These are phyloP conservation scores for Brassica incana DNA, from an alignment of 345 rosid genomes.

Conservation along the genomic window DNA sequence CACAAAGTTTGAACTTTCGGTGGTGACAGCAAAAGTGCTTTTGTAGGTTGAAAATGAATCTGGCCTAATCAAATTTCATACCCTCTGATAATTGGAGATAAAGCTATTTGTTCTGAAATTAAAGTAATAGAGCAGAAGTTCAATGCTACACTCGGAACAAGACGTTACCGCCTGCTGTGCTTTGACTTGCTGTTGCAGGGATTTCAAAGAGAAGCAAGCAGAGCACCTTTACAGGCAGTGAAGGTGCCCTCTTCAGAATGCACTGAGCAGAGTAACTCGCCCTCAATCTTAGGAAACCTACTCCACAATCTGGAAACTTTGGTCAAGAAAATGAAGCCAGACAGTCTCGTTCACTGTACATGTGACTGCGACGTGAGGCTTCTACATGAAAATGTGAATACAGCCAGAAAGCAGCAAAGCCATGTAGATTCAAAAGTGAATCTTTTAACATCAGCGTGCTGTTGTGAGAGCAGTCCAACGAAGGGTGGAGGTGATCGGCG, in stretches of 20 bases:
- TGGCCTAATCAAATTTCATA: slow-evolving; percentile 84
- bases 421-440: slow-evolving; percentile 21
- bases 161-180: slow-evolving; percentile 28
- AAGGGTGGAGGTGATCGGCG: no score
- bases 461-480: slow-evolving; percentile 37
- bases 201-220: slow-evolving; percentile 44
- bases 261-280: slow-evolving; percentile 48
- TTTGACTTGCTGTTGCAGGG: slow-evolving; percentile 45
- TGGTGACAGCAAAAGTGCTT: slow-evolving; percentile 62
- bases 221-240: slow-evolving; percentile 55
- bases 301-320: slow-evolving; percentile 52
- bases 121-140: slow-evolving; percentile 59
- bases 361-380: slow-evolving; percentile 46
- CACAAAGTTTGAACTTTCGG: slow-evolving; percentile 55
- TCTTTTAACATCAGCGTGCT: slow-evolving; percentile 33
- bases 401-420: slow-evolving; percentile 45
- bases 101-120: slow-evolving; percentile 77
- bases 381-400: slow-evolving; percentile 50
- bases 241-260: slow-evolving; percentile 61
- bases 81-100: slow-evolving; percentile 72
- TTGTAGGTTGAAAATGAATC: slow-evolving; percentile 85
- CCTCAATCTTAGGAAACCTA: slow-evolving; percentile 55
- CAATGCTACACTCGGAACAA: slow-evolving; percentile 46
- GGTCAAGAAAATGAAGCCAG: slow-evolving; percentile 43
- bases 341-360: slow-evolving; percentile 33